These are phyloP conservation scores for Centaurea solstitialis DNA, from an alignment of 129 eudicot genomes.

Conservation along the genomic window DNA sequence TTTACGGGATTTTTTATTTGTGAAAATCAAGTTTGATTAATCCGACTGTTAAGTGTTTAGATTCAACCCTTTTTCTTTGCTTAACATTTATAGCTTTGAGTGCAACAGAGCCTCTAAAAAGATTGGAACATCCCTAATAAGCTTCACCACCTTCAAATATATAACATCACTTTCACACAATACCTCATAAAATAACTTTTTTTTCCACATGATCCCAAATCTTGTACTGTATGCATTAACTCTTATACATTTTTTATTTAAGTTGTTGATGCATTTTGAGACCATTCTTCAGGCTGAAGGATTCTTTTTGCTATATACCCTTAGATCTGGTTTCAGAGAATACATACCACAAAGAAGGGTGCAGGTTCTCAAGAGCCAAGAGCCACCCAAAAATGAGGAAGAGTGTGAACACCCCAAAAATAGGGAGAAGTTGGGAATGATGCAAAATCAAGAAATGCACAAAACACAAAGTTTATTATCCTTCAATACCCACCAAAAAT, in stretches of 20 bases:
- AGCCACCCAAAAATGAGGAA: neutral
- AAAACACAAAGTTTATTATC: slow-evolving; percentile 42
- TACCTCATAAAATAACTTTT: too few relatives aligned
- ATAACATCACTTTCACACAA: neutral
- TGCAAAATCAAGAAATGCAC: slow-evolving; percentile 31
- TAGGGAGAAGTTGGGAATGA: neutral
- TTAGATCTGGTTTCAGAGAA: neutral
- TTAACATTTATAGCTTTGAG: too few relatives aligned
- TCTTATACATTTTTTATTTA: neutral
- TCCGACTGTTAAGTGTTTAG: too few relatives aligned
- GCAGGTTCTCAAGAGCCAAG: too few relatives aligned
- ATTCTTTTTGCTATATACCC: neutral
- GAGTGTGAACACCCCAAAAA: neutral
- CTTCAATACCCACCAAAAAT: slow-evolving; percentile 36
- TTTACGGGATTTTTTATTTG: too few relatives aligned
- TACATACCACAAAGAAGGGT: neutral
- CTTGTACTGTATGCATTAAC: neutral
- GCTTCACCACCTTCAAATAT: neutral
- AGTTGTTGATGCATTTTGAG: neutral
- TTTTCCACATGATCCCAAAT: neutral
- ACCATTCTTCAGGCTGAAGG: slow-evolving; percentile 21
- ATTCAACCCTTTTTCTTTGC: too few relatives aligned
- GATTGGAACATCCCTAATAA: too few relatives aligned
- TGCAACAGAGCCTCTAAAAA: too few relatives aligned
- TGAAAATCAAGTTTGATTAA: too few relatives aligned